A percentile compares a stretch with the other conserved stretches of the same genome.
phyloP scores from a whole-genome alignment of 2,329 filamentous ascomycete genomes.

The Exophiala alcalophila region DNA sequence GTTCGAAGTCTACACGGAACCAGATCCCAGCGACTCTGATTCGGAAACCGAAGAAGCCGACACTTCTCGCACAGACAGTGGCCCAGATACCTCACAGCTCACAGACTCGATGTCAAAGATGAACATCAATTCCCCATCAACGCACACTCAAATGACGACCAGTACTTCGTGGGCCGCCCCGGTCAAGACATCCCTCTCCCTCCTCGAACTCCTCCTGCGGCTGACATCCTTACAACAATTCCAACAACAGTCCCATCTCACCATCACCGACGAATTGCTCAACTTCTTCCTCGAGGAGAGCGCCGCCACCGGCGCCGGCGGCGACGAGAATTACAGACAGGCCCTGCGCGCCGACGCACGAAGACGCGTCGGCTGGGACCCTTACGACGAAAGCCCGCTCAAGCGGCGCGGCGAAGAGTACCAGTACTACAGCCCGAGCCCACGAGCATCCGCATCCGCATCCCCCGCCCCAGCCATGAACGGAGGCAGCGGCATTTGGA shows the following conservation, averaged over 20 bases:
- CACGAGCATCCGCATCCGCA: no score
- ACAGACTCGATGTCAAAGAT: conserved; percentile 48
- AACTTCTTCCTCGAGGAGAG: conserved; percentile 79
- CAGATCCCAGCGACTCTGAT: conserved; percentile 29
- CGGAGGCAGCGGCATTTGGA: no score
- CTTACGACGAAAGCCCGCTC: conserved; percentile 67
- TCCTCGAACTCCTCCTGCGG: conserved; percentile 84
- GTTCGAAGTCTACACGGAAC: conserved; percentile 75
- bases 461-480: no score
- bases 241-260: conserved; percentile 82
- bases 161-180: conserved; percentile 42
- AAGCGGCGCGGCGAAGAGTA: conserved; percentile 67
- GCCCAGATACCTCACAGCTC: conserved; percentile 39
- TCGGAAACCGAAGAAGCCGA: conserved; percentile 25
- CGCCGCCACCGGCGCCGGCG: conserved; percentile 63
- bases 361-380: conserved; percentile 65
- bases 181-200: conserved; percentile 68
- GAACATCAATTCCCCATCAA: conserved; percentile 36
- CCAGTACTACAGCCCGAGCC: conserved; percentile 44
- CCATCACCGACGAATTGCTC: conserved; percentile 83
- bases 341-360: conserved; percentile 59
- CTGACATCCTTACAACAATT: conserved; percentile 87
- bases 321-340: conserved; percentile 59
- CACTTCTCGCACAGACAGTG: conserved; percentile 19
- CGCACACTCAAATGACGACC: conserved; percentile 12